Conservation (phyloP, 2,329 filamentous ascomycete species). For the Monosporascus sp. region DNA sequence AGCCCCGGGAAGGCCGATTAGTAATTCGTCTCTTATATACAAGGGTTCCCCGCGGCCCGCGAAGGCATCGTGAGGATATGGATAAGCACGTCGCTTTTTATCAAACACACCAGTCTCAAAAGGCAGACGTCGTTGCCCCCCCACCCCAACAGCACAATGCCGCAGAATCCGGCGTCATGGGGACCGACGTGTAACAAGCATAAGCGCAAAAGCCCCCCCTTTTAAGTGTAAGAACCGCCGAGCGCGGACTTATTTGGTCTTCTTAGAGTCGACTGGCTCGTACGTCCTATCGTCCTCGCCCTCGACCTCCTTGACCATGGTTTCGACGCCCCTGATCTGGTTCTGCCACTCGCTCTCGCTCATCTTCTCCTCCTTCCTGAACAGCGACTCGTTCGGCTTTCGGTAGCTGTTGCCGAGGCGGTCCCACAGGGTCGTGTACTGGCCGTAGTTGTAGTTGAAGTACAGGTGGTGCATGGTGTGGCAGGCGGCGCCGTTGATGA, state of each 20-base stretch:
- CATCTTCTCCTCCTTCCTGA: conserved; percentile 82
- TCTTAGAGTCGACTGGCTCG: conserved; percentile 36
- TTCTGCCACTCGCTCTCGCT: conserved; percentile 71
- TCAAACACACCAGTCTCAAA: too few species aligned
- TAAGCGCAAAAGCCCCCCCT: too few species aligned
- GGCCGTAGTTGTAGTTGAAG: conserved; percentile 89
- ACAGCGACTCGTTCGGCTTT: conserved; percentile 79
- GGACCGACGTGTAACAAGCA: too few species aligned
- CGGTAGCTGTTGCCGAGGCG: conserved; percentile 81
- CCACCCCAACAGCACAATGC: too few species aligned
- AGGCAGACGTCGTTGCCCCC: too few species aligned
- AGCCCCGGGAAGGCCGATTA: too few species aligned
- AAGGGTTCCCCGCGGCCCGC: too few species aligned
- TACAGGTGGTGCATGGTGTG: conserved; percentile 87
- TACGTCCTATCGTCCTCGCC: conserved; percentile 49
- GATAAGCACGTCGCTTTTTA: too few species aligned
- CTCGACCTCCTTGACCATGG: conserved; percentile 67
- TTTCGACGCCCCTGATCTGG: conserved; percentile 71
- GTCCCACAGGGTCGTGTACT: conserved; percentile 92
- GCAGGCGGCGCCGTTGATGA: conserved; percentile 92
- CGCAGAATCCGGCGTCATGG: too few species aligned
- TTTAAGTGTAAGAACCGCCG: too few species aligned
- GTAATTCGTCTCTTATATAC: too few species aligned
- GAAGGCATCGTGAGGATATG: too few species aligned
- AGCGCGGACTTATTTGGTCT: conserved; percentile 30